A percentile compares a stretch with the other conserved stretches of the same genome.
Evolutionary conservation across 305 asterid species (phyloP).

Genomic region (Ruellia speciosa): DNA sequence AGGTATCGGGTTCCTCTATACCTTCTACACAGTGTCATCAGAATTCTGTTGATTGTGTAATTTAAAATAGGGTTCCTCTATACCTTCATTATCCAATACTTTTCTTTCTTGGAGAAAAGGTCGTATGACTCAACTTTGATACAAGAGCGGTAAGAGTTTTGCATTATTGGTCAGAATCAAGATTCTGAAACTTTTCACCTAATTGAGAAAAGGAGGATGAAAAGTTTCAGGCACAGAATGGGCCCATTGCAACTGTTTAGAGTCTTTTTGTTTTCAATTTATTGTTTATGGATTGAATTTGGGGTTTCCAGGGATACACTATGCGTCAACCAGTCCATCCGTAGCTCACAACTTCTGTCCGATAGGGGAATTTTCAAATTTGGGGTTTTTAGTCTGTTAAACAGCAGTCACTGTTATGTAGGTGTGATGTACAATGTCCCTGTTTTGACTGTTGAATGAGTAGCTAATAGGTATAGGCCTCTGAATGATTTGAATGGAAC

Average conservation of each 20-base stretch:
- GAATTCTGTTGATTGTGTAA: no score
- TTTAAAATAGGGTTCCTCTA: no score
- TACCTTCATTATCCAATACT: no score
- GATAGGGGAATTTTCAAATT: constrained; percentile 26
- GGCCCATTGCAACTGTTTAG: constrained; percentile 1
- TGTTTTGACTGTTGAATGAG: constrained; percentile 28
- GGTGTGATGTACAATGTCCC: constrained; percentile 39
- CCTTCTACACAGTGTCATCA: no score
- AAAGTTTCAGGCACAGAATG: background rate
- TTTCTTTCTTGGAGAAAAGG: no score
- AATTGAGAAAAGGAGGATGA: no score
- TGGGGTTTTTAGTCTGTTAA: constrained; percentile 40
- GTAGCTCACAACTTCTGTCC: constrained; percentile 30
- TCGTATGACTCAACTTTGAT: no score
- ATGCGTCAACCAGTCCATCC: constrained; percentile 21
- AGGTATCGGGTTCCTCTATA: no score
- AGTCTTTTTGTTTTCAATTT: constrained; percentile 6
- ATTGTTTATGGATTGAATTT: constrained; percentile 7
- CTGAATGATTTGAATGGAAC: constrained; percentile 29
- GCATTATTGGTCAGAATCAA: no score
- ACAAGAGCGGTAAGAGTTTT: no score
- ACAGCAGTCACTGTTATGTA: constrained; percentile 26
- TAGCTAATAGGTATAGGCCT: constrained; percentile 42
- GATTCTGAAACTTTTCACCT: no score
- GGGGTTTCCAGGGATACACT: constrained; percentile 24